Conservation (phyloP, 129 eudicot species). For the Deinandra increscens region DNA sequence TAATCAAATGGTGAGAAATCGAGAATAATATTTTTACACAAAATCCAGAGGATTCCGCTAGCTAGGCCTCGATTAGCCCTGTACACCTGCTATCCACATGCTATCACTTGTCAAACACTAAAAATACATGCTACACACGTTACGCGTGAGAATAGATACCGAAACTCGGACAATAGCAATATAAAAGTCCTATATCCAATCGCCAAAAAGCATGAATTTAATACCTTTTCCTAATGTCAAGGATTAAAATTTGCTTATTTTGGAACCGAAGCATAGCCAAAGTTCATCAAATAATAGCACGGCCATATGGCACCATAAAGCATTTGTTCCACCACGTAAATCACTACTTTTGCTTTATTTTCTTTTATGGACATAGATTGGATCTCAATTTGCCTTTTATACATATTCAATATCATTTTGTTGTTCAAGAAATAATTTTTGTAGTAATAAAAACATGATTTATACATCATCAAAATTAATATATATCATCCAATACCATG, state of each 20-base stretch:
- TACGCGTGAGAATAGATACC: too few species aligned
- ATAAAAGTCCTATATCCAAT: too few species aligned
- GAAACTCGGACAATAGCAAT: too few species aligned
- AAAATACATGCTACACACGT: too few species aligned
- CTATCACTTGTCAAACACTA: too few species aligned
- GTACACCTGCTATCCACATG: too few species aligned
- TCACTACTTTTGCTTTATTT: conserved; percentile 26
- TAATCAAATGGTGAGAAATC: too few species aligned
- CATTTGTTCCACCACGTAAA: conserved; percentile 10
- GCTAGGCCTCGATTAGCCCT: too few species aligned
- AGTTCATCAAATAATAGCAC: conserved; percentile 1
- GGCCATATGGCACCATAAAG: conserved; percentile 9
- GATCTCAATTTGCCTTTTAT: conserved; percentile 30
- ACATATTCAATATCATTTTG: background rate
- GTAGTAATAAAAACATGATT: background rate
- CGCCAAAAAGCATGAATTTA: too few species aligned
- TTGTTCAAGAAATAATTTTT: background rate
- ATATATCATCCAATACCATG: too few species aligned
- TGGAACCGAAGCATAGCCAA: background rate
- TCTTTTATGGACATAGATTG: conserved; percentile 26
- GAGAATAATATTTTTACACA: too few species aligned
- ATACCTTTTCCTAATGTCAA: background rate
- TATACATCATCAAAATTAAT: background rate
- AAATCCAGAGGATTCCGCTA: too few species aligned
- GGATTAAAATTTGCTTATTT: background rate